A percentile compares a stretch with the other conserved stretches of the same genome.
Evolutionary conservation across 2,329 filamentous ascomycete species (phyloP).

Genomic region (Penicillium sp.): DNA sequence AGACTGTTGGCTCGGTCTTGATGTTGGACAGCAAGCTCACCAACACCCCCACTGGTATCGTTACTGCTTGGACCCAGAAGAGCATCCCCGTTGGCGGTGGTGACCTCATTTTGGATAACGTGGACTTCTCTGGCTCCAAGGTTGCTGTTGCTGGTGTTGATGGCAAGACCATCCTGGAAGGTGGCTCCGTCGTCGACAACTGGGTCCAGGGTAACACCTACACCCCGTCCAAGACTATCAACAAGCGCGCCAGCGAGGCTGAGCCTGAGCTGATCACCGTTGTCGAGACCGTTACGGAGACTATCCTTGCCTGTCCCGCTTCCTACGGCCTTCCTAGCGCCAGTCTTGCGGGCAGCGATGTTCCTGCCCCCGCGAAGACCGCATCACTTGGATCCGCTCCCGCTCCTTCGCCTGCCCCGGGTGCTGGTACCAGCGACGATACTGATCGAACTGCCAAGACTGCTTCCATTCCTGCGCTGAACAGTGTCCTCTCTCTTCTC

Average conservation of each 20-base stretch:
- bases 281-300: constrained; percentile 30
- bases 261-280: constrained; percentile 23
- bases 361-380: constrained; percentile 2
- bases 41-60: constrained; percentile 73
- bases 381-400: background rate
- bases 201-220: constrained; percentile 83
- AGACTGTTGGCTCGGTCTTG: constrained; percentile 82
- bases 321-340: background rate
- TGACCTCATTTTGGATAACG: constrained; percentile 83
- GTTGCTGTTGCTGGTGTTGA: constrained; percentile 63
- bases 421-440: background rate
- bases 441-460: background rate
- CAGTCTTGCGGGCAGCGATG: constrained; percentile 8
- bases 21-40: constrained; percentile 77
- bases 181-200: constrained; percentile 66
- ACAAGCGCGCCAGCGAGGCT: constrained; percentile 30
- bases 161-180: constrained; percentile 64
- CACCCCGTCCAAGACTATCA: constrained; percentile 32
- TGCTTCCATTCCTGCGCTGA: constrained; percentile 8
- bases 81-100: constrained; percentile 70
- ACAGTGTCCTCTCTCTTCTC: constrained; percentile 15
- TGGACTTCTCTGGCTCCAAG: constrained; percentile 72
- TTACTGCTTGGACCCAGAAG: constrained; percentile 67
- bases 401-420: constrained; percentile 3
- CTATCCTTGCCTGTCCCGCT: constrained; percentile 26